phyloP scores from a whole-genome alignment of 2,329 filamentous ascomycete genomes.

The Xylaria sp. region DNA sequence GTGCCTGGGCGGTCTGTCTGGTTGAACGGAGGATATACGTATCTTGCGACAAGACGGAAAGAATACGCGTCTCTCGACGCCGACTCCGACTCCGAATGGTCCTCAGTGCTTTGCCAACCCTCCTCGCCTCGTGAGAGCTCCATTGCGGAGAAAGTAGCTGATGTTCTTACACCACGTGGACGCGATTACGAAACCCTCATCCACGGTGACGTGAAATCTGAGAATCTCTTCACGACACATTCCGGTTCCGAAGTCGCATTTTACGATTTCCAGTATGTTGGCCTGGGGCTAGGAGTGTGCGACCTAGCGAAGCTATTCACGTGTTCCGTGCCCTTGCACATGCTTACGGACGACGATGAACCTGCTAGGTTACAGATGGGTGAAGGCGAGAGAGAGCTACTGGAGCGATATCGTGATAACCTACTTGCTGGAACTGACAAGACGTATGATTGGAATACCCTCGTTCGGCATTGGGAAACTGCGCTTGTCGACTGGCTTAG shows the following conservation, averaged over 20 bases:
- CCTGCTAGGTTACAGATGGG: constrained; percentile 23
- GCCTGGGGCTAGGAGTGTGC: constrained; percentile 70
- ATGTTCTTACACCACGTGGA: constrained; percentile 59
- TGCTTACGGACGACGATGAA: constrained; percentile 55
- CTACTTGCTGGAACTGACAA: constrained; percentile 49
- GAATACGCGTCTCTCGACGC: constrained; percentile 63
- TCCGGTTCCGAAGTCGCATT: constrained; percentile 66
- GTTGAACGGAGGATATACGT: constrained; percentile 76
- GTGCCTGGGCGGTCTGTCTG: constrained; percentile 56
- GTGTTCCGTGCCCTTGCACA: constrained; percentile 67
- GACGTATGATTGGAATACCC: constrained; percentile 63
- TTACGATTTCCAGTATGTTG: constrained; percentile 76
- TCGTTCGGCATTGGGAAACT: constrained; percentile 71
- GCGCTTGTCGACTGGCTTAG: constrained; percentile 74
- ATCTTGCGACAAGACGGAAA: constrained; percentile 68
- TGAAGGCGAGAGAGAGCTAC: constrained; percentile 59
- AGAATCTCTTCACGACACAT: constrained; percentile 70
- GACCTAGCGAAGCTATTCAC: constrained; percentile 75
- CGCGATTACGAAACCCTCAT: constrained; percentile 64
- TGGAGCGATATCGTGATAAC: constrained; percentile 59
- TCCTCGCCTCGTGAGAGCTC: constrained; percentile 47
- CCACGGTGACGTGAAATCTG: constrained; percentile 76
- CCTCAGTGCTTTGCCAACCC: constrained; percentile 56
- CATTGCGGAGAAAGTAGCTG: constrained; percentile 63
- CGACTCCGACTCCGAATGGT: constrained; percentile 66